Evolutionary conservation across 768 basidiomycete species (phyloP).

Genomic region (Boletus rubescentipes): DNA sequence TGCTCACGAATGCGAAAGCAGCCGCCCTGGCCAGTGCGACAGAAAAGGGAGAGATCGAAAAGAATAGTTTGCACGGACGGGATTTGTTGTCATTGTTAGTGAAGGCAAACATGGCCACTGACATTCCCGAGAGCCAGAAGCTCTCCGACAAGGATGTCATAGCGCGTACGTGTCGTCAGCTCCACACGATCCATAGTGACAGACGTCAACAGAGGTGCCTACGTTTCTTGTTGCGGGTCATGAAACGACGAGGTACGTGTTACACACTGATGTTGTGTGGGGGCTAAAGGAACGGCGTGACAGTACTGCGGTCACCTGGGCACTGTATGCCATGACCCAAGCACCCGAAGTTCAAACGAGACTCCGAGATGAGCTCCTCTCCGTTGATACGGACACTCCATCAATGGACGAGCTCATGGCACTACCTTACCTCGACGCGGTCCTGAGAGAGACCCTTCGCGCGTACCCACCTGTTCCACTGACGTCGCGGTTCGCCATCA

Average conservation of each 20-base stretch:
- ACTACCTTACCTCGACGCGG: constrained; percentile 68
- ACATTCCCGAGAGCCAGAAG: constrained; percentile 52
- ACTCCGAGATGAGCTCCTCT: constrained; percentile 57
- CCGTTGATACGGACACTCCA: constrained; percentile 53
- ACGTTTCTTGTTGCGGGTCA: constrained; percentile 63
- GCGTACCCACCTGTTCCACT: constrained; percentile 50
- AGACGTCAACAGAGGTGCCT: constrained; percentile 47
- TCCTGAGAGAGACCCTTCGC: constrained; percentile 60
- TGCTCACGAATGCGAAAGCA: constrained; percentile 51
- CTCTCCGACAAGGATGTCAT: constrained; percentile 65
- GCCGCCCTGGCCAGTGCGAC: constrained; percentile 26
- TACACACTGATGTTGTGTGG: neutral
- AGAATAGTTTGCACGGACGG: constrained; percentile 36
- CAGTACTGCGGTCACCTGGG: constrained; percentile 52
- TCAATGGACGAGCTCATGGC: constrained; percentile 67
- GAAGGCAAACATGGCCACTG: constrained; percentile 59
- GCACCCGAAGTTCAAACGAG: constrained; percentile 49
- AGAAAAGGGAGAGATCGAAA: constrained; percentile 32
- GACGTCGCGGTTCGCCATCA: constrained; percentile 43
- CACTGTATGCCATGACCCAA: constrained; percentile 53
- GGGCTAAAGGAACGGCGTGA: neutral
- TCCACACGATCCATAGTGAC: neutral
- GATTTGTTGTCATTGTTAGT: constrained; percentile 45
- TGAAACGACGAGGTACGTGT: constrained; percentile 50
- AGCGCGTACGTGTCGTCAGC: constrained; percentile 34